phyloP scores from a whole-genome alignment of 78 protist species.

The Emiliania huxleyi region DNA sequence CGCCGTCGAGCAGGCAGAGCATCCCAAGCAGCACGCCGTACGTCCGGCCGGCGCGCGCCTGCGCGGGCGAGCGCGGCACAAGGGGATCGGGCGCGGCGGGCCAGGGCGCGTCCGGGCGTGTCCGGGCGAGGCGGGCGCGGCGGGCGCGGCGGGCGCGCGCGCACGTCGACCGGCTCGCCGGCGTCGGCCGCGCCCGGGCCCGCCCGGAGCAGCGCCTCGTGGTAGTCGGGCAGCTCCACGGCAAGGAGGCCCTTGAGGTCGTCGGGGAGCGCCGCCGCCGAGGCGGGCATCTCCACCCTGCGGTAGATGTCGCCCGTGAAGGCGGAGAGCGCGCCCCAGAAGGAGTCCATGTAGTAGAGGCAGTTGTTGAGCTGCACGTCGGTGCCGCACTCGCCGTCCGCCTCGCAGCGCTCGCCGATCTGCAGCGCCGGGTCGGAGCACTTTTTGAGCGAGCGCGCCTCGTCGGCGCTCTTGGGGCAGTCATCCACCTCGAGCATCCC shows the following conservation, averaged over 20 bases:
- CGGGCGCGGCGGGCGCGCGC: no score
- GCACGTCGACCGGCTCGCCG: no score
- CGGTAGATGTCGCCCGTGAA: background rate
- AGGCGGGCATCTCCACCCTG: background rate
- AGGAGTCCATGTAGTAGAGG: background rate
- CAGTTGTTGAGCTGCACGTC: background rate
- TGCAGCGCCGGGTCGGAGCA: background rate
- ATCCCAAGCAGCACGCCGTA: background rate
- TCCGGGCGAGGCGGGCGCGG: no score
- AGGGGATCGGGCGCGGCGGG: no score
- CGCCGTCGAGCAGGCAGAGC: background rate
- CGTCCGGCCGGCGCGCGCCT: no score
- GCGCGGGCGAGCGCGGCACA: background rate
- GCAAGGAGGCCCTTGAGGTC: background rate
- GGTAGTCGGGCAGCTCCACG: background rate
- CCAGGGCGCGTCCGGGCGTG: no score
- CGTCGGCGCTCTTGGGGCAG: background rate
- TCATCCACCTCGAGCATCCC: background rate
- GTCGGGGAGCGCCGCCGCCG: background rate
- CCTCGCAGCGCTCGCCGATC: background rate
- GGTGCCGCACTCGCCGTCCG: background rate
- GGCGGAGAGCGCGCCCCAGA: background rate
- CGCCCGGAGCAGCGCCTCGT: background rate
- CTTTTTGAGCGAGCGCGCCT: background rate
- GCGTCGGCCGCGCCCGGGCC: no score